A percentile compares a stretch with the other conserved stretches of the same genome.
These are phyloP conservation scores for Schizosaccharomyces osmophilus DNA, from an alignment of 805 yeast genomes.

Conservation along the genomic window DNA sequence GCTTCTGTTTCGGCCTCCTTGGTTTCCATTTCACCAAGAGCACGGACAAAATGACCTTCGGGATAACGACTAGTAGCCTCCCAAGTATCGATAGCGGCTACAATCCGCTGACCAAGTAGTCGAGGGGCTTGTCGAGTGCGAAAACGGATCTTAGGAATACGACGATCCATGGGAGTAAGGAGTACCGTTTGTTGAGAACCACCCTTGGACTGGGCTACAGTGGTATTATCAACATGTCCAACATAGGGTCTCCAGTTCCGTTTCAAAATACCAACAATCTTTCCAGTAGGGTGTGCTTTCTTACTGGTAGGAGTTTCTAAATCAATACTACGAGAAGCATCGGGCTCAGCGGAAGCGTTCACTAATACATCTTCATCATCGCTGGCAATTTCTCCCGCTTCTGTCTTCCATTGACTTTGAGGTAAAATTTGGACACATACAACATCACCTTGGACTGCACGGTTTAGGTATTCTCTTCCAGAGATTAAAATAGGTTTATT, in stretches of 20 bases:
- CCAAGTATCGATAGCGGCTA: conserved; percentile 86
- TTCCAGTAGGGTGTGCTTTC: conserved; percentile 75
- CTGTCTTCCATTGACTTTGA: conserved; percentile 63
- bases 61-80: conserved; percentile 62
- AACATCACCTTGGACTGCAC: conserved; percentile 78
- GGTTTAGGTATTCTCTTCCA: conserved; percentile 65
- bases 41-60: conserved; percentile 80
- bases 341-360: conserved; percentile 23
- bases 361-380: conserved; percentile 34
- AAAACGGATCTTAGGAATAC: conserved; percentile 67
- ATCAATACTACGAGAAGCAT: conserved; percentile 22
- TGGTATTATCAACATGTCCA: conserved; percentile 66
- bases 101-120: conserved; percentile 69
- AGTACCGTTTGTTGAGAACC: conserved; percentile 34
- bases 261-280: conserved; percentile 63
- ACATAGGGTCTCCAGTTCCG: conserved; percentile 93
- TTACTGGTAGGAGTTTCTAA: conserved; percentile 9
- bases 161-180: conserved; percentile 68
- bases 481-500: conserved; percentile 59
- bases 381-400: conserved; percentile 41
- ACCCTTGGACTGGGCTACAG: conserved; percentile 32
- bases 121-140: conserved; percentile 68
- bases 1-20: conserved; percentile 94
- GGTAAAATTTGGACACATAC: conserved; percentile 83
- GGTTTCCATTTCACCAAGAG: conserved; percentile 72